Conservation (phyloP, 192 early-diverging fungal genomes). For the Dimargaris xerosporica region DNA sequence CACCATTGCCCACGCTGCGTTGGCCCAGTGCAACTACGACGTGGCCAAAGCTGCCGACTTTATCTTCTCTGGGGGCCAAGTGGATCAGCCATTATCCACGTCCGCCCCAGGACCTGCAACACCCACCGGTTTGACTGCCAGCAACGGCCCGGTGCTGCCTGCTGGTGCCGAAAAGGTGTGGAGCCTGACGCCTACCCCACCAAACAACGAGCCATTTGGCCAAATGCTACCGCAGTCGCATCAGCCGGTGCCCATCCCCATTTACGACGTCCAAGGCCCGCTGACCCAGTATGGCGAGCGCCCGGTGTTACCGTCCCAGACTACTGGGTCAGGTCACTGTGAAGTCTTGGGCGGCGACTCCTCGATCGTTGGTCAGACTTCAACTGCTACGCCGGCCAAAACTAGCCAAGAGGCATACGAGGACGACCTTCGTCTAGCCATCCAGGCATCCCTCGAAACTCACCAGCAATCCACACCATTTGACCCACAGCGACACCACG, state of each 20-base stretch:
- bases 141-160: neutral
- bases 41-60: conserved; percentile 6
- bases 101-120: neutral
- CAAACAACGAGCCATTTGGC: conserved; percentile 1
- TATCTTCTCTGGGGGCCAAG: conserved; percentile 7
- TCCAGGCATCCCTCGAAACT: conserved; percentile 1
- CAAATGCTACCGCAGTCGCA: neutral
- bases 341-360: neutral
- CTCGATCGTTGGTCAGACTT: neutral
- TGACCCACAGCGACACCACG: neutral
- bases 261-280: neutral
- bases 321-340: too few relatives aligned
- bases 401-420: neutral
- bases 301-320: neutral
- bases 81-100: neutral
- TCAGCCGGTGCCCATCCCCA: neutral
- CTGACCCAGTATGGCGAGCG: neutral
- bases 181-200: neutral
- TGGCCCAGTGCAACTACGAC: neutral
- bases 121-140: neutral
- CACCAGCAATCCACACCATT: neutral
- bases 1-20: neutral
- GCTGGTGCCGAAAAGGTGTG: neutral
- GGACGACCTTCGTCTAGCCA: neutral
- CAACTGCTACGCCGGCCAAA: neutral